phyloP scores from a whole-genome alignment of 2,329 filamentous ascomycete species.

The Mycosphaerella sp. region DNA sequence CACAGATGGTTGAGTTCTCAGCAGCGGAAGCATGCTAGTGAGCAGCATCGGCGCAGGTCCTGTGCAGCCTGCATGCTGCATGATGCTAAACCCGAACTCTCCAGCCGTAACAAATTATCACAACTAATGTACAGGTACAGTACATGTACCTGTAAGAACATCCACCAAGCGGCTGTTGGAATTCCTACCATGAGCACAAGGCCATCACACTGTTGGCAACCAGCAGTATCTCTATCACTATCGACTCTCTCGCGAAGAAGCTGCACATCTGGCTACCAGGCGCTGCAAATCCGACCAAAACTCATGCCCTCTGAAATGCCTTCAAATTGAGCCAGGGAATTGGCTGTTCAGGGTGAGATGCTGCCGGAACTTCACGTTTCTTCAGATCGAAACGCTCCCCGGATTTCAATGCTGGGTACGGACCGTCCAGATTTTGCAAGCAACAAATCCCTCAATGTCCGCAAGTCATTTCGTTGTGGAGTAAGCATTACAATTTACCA shows the following conservation, averaged over 20 bases:
- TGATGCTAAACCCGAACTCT: not conserved
- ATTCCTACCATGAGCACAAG: too few relatives aligned
- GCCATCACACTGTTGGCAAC: too few relatives aligned
- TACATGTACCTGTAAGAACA: too few relatives aligned
- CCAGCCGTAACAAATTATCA: not conserved
- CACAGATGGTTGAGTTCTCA: conserved; percentile 4
- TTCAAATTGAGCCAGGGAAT: too few relatives aligned
- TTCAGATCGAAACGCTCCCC: not conserved
- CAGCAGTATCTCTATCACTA: too few relatives aligned
- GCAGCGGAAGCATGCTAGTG: conserved; percentile 1
- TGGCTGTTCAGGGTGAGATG: not conserved
- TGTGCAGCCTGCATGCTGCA: not conserved
- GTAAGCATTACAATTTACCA: not conserved
- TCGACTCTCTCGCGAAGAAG: too few relatives aligned
- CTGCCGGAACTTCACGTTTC: not conserved
- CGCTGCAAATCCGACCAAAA: too few relatives aligned
- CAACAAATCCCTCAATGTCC: not conserved
- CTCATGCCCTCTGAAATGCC: too few relatives aligned
- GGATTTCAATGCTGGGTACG: not conserved
- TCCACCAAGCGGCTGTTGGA: too few relatives aligned
- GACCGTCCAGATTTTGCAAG: not conserved
- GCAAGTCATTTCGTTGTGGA: not conserved
- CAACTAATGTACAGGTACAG: not conserved
- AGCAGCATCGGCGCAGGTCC: conserved; percentile 3
- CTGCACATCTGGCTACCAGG: too few relatives aligned